Evolutionary conservation across 2,329 filamentous ascomycete species (phyloP), one percentile per base, ranked within the genome.

Genomic region (Orbilia quercus): DNA sequence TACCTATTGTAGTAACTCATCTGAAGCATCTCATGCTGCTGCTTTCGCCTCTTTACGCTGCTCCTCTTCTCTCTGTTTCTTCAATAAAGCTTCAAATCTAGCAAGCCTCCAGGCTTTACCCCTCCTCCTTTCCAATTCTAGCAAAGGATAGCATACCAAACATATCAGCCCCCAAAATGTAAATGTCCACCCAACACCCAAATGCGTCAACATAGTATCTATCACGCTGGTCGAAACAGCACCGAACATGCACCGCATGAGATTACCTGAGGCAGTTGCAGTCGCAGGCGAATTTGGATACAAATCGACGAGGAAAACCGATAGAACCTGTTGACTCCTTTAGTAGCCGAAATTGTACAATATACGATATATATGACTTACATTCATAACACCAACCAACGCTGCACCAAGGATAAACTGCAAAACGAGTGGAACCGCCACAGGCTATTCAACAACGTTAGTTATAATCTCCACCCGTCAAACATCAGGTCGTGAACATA

Each of bases 131-230:
- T 87, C 80, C 2, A 85, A 73, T 77, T 80, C 83, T 53, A 88
- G 78, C 11, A 83, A 77, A 0, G 86, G 86, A 31, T 84, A 82
- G 62, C 83, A 81, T 1, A 80, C 78, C 1, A 83, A 78, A 71
- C 85, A 84, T 3, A 88, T 78, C 31, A 87, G 77, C 0, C 83
- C 84, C 63, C 88, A 82, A 50, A 88, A 84, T 0, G 86, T 88
- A 69, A 85, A 89, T n/a, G 83, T 85, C 86, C 87, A 89, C 0
- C 87, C 88, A 25, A 83, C 79, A 2, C 88, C 88, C 80, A 89
- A 84, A 0, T 79, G 80, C 5, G 80, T 75, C 25, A 89, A 83
- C 82, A 90, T 86, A 57, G 83, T 81, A 57, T 87, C 83, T 40
- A 90, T 85, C 7, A 87, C 82, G 0, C 85, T 86, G 20, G 86